A percentile compares a stretch with the other conserved stretches of the same genome.
Conservation (phyloP, 2,329 filamentous ascomycete genomes). For the Byssoonygena ceratinophila region DNA sequence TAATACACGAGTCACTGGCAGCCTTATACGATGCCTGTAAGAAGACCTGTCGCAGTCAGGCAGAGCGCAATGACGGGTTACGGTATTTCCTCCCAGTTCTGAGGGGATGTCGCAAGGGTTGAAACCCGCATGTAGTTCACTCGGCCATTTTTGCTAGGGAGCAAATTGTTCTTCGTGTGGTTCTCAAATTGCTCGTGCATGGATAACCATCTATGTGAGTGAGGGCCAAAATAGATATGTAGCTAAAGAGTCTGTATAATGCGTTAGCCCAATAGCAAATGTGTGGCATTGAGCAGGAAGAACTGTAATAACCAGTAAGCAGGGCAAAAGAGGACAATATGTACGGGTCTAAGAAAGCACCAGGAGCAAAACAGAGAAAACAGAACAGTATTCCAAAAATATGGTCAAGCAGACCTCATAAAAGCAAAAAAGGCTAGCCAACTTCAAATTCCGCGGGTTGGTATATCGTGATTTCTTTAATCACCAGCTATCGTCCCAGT, state of each 20-base stretch:
- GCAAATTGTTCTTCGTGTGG: too few species aligned
- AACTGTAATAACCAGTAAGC: not conserved
- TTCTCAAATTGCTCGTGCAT: too few species aligned
- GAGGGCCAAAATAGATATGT: too few species aligned
- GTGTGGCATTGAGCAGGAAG: not conserved
- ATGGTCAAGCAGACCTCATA: not conserved
- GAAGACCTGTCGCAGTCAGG: too few species aligned
- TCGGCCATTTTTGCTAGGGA: too few species aligned
- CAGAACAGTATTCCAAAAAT: not conserved
- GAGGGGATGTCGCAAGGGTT: too few species aligned
- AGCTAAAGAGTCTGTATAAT: not conserved
- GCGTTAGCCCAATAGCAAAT: not conserved
- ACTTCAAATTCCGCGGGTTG: not conserved
- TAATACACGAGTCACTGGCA: too few species aligned
- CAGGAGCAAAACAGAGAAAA: not conserved
- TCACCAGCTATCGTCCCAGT: slow-evolving; percentile 46
- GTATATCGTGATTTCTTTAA: not conserved
- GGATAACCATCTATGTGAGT: too few species aligned
- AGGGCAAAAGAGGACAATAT: not conserved
- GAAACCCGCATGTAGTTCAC: too few species aligned
- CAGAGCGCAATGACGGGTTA: too few species aligned
- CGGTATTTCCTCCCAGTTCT: too few species aligned
- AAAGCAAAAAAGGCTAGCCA: not conserved
- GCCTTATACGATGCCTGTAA: not conserved
- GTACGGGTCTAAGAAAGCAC: not conserved